Base-by-base conservation (phyloP, 2,329 filamentous ascomycete genomes). In the Tympanopsis confertula region DNA sequence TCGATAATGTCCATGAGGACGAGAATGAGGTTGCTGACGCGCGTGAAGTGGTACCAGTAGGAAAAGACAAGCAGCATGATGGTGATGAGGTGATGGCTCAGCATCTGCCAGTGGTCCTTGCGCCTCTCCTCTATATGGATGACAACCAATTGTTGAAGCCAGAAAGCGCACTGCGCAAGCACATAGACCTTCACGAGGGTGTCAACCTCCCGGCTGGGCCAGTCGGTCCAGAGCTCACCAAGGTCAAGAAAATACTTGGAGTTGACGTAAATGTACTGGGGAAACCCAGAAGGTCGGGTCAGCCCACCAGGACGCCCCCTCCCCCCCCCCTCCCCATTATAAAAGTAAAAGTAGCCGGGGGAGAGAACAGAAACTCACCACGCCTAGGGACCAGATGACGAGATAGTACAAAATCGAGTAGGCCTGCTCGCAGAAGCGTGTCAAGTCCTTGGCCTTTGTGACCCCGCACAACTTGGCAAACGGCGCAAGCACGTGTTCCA, bases 101-200 rank as follows among this genome's bases (percentile, higher is more conserved):
- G 78, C 91, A 96, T 96, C 60, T 96, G 89, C 65, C 78, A 83
- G 60, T 95, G 82, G 51, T 98, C 91, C 63, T 96, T 96, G 51
- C 91, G 76, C 46, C 83, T 78, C 61, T 93, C 85, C 61, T 98
- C 91, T 42, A 96, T 87, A 60, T 95, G 82, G 56, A 96, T 86
- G 41, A 95, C 86, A 20, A 95, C 67, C 45, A 96, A 83, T 62
- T 94, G 88, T 62, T 96, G 89, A 35, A 95, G 60, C 82, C 86
- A 95, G 59, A 95, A 96, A 18, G 82, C 80, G 61, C 88, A 83
- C 57, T 96, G 88, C 13, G 81, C 80, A 20, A 98, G 69, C 51
- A 94, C 85, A 60, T 98, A 98, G 58, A 74, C 78, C 65, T 96
- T 96, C 62, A 84, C 76, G 12, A 85, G 58, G 5, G 80, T 78